Evolutionary conservation across 108 stramenopile species (phyloP).

Genomic region (Stephanodiscus minutulus): DNA sequence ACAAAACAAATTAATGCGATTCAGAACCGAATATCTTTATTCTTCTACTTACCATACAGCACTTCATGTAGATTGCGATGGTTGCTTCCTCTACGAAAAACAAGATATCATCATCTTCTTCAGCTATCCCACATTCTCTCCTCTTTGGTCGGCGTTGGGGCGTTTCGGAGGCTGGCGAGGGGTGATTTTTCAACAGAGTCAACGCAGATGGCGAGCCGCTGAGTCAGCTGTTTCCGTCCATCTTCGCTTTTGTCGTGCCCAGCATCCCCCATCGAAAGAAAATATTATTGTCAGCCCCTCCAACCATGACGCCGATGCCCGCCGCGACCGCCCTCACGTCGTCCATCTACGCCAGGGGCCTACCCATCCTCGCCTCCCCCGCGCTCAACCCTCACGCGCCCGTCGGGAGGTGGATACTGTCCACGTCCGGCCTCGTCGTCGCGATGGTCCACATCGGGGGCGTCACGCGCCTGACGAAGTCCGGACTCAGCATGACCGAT

Average conservation of each 20-base stretch:
- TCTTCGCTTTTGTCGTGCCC: neutral
- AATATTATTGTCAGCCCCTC: neutral
- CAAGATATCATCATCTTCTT: no score
- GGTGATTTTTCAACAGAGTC: no score
- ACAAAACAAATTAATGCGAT: no score
- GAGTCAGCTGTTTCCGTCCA: no score
- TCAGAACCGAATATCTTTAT: no score
- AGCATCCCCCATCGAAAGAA: neutral
- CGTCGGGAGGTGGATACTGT: conserved; percentile 91
- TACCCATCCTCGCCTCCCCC: conserved; percentile 57
- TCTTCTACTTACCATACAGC: no score
- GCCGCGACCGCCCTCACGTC: conserved; percentile 19
- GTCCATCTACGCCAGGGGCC: conserved; percentile 51
- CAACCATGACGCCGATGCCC: conserved; percentile 9
- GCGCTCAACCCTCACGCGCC: conserved; percentile 75
- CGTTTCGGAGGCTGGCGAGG: no score
- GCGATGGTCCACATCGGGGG: conserved; percentile 99
- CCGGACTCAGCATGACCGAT: conserved; percentile 96
- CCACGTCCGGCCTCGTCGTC: conserved; percentile 85
- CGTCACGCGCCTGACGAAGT: conserved; percentile 94
- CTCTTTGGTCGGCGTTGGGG: no score
- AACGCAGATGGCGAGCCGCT: no score
- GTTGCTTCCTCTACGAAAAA: no score
- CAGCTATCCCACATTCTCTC: no score
- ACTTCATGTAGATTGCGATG: no score